Conservation (phyloP, 371 early-diverging fungal genomes). For the Entomophthora muscae region DNA sequence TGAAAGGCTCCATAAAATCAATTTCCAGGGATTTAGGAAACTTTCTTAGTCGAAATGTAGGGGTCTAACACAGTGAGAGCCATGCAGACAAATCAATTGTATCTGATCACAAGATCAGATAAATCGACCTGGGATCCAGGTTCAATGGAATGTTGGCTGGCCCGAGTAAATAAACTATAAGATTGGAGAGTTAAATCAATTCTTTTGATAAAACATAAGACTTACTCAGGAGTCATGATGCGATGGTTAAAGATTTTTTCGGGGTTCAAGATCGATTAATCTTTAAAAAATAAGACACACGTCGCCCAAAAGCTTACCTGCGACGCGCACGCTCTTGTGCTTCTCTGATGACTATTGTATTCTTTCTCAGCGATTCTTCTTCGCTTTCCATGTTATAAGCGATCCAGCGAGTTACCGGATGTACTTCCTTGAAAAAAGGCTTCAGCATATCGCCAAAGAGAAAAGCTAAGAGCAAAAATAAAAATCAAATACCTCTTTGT, state of each 20-base stretch:
- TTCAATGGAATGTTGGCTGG: not conserved
- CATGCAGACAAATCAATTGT: too few relatives aligned
- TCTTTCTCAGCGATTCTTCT: not conserved
- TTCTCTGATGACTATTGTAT: not conserved
- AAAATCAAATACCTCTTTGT: too few relatives aligned
- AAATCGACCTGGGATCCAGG: slow-evolving; percentile 2
- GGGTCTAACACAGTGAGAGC: too few relatives aligned
- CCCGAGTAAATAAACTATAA: not conserved
- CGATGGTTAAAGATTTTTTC: too few relatives aligned
- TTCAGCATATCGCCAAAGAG: too few relatives aligned
- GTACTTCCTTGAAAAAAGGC: not conserved
- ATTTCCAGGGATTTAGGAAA: too few relatives aligned
- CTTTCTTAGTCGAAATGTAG: too few relatives aligned
- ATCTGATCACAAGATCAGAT: not conserved
- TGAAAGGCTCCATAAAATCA: too few relatives aligned
- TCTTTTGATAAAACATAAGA: not conserved
- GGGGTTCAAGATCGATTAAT: not conserved
- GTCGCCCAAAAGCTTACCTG: not conserved
- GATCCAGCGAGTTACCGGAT: slow-evolving; percentile 3
- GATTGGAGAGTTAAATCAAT: not conserved
- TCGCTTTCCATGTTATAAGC: not conserved
- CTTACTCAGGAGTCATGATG: not conserved
- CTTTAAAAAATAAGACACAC: not conserved
- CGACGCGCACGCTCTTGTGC: not conserved
- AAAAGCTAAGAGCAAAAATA: too few relatives aligned